Conservation (phyloP, 306 rosid genomes). For the Inga laurina region DNA sequence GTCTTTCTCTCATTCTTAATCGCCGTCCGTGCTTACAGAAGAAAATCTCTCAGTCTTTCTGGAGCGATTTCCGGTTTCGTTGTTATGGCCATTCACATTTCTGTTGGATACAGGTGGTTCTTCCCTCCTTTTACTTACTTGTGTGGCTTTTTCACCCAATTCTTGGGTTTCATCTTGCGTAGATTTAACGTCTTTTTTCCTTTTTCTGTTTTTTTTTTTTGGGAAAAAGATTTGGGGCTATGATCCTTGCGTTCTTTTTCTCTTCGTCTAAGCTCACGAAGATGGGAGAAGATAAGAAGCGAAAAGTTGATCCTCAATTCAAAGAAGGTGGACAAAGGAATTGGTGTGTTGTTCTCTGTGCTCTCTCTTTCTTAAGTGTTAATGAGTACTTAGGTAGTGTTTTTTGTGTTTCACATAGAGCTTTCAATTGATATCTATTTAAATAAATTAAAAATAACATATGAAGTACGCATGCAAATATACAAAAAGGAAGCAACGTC, state of each 20-base stretch:
- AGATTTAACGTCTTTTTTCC: neutral
- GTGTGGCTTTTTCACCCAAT: neutral
- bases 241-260: conserved; percentile 77
- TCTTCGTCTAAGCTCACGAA: conserved; percentile 80
- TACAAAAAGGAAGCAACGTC: neutral
- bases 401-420: too few species aligned
- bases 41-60: conserved; percentile 73
- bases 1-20: conserved; percentile 44
- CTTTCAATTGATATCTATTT: too few species aligned
- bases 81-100: conserved; percentile 69
- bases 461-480: neutral
- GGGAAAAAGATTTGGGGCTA: conserved; percentile 64
- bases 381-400: neutral
- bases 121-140: neutral
- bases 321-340: conserved; percentile 94
- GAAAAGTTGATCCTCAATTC: conserved; percentile 70
- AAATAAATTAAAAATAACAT: neutral
- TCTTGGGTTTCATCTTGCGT: neutral
- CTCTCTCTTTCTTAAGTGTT: neutral
- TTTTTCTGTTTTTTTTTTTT: neutral
- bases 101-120: conserved; percentile 61
- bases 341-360: conserved; percentile 47
- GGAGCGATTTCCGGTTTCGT: conserved; percentile 77
- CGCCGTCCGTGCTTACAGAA: conserved; percentile 56
- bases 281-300: conserved; percentile 75